Evolutionary conservation across 768 basidiomycete species (phyloP), one percentile per base, ranked within the genome.

Genomic region (Naganishia friedmannii): DNA sequence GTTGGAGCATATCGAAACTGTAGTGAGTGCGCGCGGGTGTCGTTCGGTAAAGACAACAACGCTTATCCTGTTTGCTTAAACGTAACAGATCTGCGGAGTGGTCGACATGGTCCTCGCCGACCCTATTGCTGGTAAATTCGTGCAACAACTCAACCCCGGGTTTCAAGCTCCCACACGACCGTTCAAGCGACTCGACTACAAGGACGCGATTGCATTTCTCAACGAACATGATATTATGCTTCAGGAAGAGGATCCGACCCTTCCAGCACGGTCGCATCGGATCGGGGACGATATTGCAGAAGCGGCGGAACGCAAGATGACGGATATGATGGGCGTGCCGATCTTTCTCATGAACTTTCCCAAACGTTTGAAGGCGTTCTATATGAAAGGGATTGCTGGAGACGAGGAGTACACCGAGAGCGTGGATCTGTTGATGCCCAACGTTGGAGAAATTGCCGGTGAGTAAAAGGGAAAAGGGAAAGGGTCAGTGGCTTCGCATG

Each of bases 361-460:
- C 1, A 90, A 89, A 26, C 89, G 91, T 79, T 85, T 98, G 74
- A 98, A 98, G 83, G 88, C 91, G 26, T 99, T 99, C 82, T 98
- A 98, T 83, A 98, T 98, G 96, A 90, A 93, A 85, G 89, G 86
- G 82, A 87, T 90, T 73, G 85, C 87, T 6, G 82, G 82, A 28
- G 86, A 84, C 28, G 84, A 83, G 37, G 83, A 86, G 51, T 93
- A 85, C 82, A 98, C 96, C 0, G 96, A 99, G 85, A 93, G 91
- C 79, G 93, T 92, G 74, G 96, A 98, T 83, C 82, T 99, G 75
- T 85, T 98, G 76, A 96, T 98, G 89, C 96, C 95, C 7, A 90
- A 90, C 74, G 96, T 99, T n/a, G 95, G 95, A 65, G 96, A 98
- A 85, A 94, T 98, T 76, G 96, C 97, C 55, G 94, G 91, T 88